Evolutionary conservation across 768 basidiomycete species (phyloP).

Genomic region (Plicaturopsis crispa): DNA sequence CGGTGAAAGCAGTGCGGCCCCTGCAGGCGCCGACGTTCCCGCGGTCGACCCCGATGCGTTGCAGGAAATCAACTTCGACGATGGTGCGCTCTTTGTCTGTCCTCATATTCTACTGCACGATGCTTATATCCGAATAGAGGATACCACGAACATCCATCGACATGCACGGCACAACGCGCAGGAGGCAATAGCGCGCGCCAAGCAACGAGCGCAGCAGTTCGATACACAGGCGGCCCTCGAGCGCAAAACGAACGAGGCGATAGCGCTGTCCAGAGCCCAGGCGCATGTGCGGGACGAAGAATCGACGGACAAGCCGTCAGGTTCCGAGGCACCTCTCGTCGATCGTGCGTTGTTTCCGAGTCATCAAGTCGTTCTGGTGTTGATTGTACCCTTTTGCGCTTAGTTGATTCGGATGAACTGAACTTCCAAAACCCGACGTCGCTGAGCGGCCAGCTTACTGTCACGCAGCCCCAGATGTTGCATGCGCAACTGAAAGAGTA

Average conservation of each 20-base stretch:
- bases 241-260: conserved; percentile 73
- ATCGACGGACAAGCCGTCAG: conserved; percentile 27
- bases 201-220: conserved; percentile 74
- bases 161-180: conserved; percentile 89
- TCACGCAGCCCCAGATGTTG: conserved; percentile 91
- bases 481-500: conserved; percentile 98
- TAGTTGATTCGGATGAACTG: conserved; percentile 93
- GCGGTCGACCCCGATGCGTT: conserved; percentile 46
- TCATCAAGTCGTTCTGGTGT: background rate
- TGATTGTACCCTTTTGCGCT: conserved; percentile 3
- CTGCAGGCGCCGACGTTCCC: conserved; percentile 51
- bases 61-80: conserved; percentile 83
- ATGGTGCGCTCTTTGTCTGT: conserved; percentile 46
- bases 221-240: conserved; percentile 78
- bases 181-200: conserved; percentile 76
- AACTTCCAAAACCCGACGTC: conserved; percentile 99
- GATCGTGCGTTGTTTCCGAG: conserved; percentile 56
- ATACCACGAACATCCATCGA: conserved; percentile 74
- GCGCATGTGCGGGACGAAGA: conserved; percentile 36
- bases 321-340: conserved; percentile 42
- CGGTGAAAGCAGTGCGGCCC: conserved; percentile 32
- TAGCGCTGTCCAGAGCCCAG: conserved; percentile 55
- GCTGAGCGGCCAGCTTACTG: conserved; percentile 72
- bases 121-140: conserved; percentile 42
- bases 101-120: conserved; percentile 2